phyloP scores from a whole-genome alignment of 106 monocot species.

The Triglochin maritima region DNA sequence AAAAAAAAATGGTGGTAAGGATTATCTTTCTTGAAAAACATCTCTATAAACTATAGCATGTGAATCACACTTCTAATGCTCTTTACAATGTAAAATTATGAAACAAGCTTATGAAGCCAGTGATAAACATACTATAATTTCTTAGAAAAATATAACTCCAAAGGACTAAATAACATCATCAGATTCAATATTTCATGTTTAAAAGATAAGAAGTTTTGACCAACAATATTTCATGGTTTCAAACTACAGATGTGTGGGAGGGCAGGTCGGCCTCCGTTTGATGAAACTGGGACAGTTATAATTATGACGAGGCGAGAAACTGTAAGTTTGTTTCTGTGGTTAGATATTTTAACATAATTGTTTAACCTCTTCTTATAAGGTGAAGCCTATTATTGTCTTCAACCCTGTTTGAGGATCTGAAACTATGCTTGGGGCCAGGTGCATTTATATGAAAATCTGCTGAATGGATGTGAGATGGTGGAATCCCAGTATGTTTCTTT shows the following conservation, averaged over 20 bases:
- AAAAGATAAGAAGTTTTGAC: no score
- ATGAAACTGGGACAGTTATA: slow-evolving; percentile 86
- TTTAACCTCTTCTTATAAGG: background rate
- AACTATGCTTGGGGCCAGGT: slow-evolving; percentile 32
- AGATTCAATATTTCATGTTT: no score
- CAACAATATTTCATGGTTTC: background rate
- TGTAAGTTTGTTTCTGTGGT: slow-evolving; percentile 22
- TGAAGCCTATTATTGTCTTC: background rate
- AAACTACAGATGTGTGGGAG: slow-evolving; percentile 87
- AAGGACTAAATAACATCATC: no score
- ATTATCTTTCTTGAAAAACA: no score
- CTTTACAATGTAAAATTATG: no score
- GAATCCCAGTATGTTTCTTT: slow-evolving; percentile 80
- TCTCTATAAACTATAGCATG: no score
- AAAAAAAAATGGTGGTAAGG: no score
- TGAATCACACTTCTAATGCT: no score
- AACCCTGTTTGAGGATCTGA: background rate
- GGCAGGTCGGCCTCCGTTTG: slow-evolving; percentile 96
- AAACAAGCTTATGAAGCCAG: no score
- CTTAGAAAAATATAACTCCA: no score
- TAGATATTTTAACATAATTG: background rate
- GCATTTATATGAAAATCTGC: slow-evolving; percentile 89
- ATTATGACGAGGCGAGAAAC: slow-evolving; percentile 97
- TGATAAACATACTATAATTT: no score
- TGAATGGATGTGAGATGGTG: slow-evolving; percentile 98